Base-by-base conservation (phyloP, 345 rosid species). In the Mallotus nudiflorus region DNA sequence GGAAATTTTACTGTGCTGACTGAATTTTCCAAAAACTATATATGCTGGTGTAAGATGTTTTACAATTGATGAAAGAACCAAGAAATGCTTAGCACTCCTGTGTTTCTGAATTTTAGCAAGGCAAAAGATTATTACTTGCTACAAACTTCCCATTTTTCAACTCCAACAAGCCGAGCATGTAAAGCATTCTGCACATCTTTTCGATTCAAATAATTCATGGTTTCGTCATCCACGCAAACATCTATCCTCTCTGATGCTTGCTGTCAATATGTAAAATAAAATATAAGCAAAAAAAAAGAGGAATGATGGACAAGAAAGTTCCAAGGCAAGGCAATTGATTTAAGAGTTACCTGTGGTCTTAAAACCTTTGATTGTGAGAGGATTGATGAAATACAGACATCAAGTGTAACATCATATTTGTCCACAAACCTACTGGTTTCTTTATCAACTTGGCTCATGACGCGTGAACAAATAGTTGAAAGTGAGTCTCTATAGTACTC, bases 141-240 rank as follows among this genome's bases (percentile, higher is more conserved):
- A 84, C 99, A 95, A 70, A 87, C 92, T 67, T 67, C 79, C 97
- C 99, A 95, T 79, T 77, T 70, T 14, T 81, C 87, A 65, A 92
- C 96, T 64, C 97, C 97, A 1, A 95, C 77, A n/a, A 95, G 96
- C 25, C 88, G 81, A 16, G 97, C 99, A 75, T 89, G 97, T 56
- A 95, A 90, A 72, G 99, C 97, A 49, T 69, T 85, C 75, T 85
- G 96, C 70, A 95, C 97, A 76, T 95, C 99, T 66, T 75, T 77
- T 75, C 97, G 63, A 80, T 92, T 95, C 6, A 95, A 80, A 73
- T 95, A 92, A 56, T 75, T 90, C 37, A 88, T 93, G 0, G 93
- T 92, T 80, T 95, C 93, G 77, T 95, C 99, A 79, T 95, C 97
- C 11, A 95, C 88, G 52, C 99, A 95, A 14, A 95, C 99, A 79